phyloP scores from a whole-genome alignment of 1,284 basidiomycete genomes.

The Ustilago esculenta region DNA sequence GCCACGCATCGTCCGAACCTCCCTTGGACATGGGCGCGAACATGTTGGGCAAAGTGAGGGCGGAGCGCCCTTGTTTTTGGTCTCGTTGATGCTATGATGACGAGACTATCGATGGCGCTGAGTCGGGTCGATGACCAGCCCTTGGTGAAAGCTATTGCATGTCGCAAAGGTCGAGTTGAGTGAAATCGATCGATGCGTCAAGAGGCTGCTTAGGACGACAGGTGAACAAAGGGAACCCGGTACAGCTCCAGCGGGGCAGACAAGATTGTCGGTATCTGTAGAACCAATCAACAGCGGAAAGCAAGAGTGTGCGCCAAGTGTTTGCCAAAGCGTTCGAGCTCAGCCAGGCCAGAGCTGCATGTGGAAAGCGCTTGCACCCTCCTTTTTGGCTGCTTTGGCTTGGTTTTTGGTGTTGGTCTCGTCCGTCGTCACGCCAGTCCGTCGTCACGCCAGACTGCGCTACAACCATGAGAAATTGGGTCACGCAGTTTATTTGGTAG shows the following conservation, averaged over 20 bases:
- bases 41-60: constrained; percentile 16
- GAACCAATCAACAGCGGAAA: background rate
- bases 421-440: too few species aligned
- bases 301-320: background rate
- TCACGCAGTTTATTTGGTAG: too few species aligned
- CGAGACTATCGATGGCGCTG: background rate
- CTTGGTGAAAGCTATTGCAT: background rate
- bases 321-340: too few species aligned
- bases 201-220: background rate
- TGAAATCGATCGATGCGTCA: too few species aligned
- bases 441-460: too few species aligned
- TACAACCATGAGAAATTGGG: too few species aligned
- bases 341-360: background rate
- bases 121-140: background rate
- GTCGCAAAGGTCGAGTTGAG: background rate
- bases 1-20: constrained; percentile 46
- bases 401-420: too few species aligned
- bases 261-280: background rate
- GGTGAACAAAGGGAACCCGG: background rate
- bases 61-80: background rate
- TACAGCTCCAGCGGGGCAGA: background rate
- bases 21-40: constrained; percentile 52
- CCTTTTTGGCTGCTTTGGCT: background rate
- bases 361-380: background rate
- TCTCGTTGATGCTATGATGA: background rate